Base-by-base conservation (phyloP, 345 rosid species). In the Nasturtium officinale region DNA sequence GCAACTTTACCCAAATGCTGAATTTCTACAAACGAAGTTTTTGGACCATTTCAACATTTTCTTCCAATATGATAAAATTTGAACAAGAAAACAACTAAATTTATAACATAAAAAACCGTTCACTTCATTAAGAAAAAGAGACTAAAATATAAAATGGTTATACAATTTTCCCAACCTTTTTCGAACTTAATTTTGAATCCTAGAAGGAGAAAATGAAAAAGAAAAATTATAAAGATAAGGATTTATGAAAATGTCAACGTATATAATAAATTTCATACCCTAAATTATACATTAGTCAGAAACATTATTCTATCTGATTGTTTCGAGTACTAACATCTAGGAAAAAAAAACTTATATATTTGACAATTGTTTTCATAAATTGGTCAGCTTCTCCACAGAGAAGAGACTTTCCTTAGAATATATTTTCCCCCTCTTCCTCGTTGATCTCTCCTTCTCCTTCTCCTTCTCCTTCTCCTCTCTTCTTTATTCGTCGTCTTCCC, bases 371-470 rank as follows among this genome's bases (percentile, higher is more conserved):
- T 59, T 56, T 70, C 71, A 58, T 62, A 45, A 48, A 76, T 43
- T 69, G 56, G 61, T 63, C 47, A 20, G 55, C 55, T 69, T 61
- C 71, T 37, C 56, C 18, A 40, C 45, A 16, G 2, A 23, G 58
- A 10, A 23, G 58, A 10, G 59, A 32, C 69, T 58, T 65, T 32
- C 40, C 46, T 23, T 15, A n/a, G 58, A 45, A 55, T 57, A 54
- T 67, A 66, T 43, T 35, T 11, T 7, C 17, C 42, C 57, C 32
- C 40, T 38, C 45, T 35, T 11, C 35, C 46, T 42, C 71, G 20
- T 77, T 59, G 80, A 77, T 77, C 77, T 72, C 77, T 65, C 61
- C 18, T 63, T 56, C 69, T 60, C 40, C 77, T 63, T 61, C 60
- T 48, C n/a, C 62, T 17, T 33, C 77, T 65, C 61, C 18, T 63